phyloP scores from a whole-genome alignment of 306 rosid genomes.

The Medicago ruthenica region DNA sequence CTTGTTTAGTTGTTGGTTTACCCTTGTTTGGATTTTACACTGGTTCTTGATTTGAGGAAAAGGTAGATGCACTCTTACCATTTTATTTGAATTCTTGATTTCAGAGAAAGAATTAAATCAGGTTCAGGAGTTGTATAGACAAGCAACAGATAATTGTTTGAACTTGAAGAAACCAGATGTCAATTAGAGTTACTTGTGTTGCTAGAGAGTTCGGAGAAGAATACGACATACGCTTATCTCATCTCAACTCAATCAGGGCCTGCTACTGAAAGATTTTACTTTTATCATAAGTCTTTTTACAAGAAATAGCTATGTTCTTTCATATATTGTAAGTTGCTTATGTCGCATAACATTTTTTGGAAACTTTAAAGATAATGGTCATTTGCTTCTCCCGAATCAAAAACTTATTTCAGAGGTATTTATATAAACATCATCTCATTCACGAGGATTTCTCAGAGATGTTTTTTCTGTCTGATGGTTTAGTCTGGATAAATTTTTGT shows the following conservation, averaged over 20 bases:
- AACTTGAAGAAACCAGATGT: constrained; percentile 76
- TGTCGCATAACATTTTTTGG: neutral
- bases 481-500: too few relatives aligned
- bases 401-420: neutral
- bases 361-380: neutral
- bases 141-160: constrained; percentile 85
- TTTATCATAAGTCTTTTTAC: neutral
- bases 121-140: constrained; percentile 75
- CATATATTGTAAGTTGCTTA: neutral
- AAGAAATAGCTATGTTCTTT: constrained; percentile 20
- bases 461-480: too few relatives aligned
- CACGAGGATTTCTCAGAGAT: too few relatives aligned
- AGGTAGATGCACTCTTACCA: neutral
- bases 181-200: constrained; percentile 29
- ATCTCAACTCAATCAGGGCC: constrained; percentile 2
- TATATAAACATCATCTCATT: neutral
- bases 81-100: constrained; percentile 42
- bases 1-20: neutral
- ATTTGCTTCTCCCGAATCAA: neutral
- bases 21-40: constrained; percentile 1
- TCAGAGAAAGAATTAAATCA: constrained; percentile 76
- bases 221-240: neutral
- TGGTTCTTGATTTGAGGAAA: neutral
- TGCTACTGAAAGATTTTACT: constrained; percentile 1
- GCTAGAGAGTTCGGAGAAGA: neutral